A percentile compares a stretch with the other conserved stretches of the same genome.
These are phyloP conservation scores for Leccinum ponderosum DNA, from an alignment of 1,284 basidiomycete species.

Conservation along the genomic window DNA sequence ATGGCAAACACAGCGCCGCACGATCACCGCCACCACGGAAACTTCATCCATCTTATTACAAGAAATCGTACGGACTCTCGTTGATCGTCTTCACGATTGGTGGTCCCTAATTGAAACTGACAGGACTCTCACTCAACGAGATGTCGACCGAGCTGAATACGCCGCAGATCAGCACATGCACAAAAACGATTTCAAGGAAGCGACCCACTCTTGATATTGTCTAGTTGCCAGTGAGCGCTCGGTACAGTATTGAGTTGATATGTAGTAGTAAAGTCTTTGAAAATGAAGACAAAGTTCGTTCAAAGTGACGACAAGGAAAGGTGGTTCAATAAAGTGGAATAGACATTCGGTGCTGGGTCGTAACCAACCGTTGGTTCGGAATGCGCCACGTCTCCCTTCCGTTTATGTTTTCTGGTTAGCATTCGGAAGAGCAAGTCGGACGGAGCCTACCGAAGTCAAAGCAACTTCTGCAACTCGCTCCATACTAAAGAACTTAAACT, in stretches of 20 bases:
- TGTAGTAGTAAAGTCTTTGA: no score
- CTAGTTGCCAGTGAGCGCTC: slow-evolving; percentile 68
- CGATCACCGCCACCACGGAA: no score
- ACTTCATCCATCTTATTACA: no score
- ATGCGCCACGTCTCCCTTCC: slow-evolving; percentile 91
- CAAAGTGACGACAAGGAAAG: no score
- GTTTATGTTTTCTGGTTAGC: slow-evolving; percentile 20
- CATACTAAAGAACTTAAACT: slow-evolving; percentile 87
- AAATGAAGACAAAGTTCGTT: no score
- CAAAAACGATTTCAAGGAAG: slow-evolving; percentile 1
- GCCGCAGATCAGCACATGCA: slow-evolving; percentile 38
- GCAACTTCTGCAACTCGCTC: slow-evolving; percentile 91
- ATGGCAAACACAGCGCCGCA: no score
- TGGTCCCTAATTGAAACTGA: no score
- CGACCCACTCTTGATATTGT: slow-evolving; percentile 90
- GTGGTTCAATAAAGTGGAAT: slow-evolving; percentile 65
- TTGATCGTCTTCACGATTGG: no score
- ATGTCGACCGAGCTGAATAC: not conserved
- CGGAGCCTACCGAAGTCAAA: slow-evolving; percentile 58
- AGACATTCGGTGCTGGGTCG: slow-evolving; percentile 98
- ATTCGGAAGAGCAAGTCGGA: not conserved
- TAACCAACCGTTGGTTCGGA: slow-evolving; percentile 90
- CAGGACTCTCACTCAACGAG: no score
- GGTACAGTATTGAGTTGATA: slow-evolving; percentile 45
- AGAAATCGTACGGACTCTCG: no score